A percentile compares a stretch with the other conserved stretches of the same genome.
Conservation (phyloP, 495 filamentous ascomycete species). For the Staphylotrichum longicolle region DNA sequence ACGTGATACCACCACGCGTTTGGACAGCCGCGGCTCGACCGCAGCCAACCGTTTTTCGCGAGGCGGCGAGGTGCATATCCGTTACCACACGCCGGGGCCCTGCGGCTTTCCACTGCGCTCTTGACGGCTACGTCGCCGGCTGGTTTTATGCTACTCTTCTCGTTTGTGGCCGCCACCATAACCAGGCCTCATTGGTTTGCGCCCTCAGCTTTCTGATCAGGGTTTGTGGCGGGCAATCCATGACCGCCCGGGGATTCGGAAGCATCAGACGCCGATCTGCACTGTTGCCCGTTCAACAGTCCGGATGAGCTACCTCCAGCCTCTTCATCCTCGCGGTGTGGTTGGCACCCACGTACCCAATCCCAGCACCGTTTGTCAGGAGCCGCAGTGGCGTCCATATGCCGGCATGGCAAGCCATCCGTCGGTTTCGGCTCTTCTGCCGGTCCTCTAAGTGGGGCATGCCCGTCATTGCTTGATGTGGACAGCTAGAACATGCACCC, state of each 20-base stretch:
- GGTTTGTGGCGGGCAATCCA: conserved; percentile 14
- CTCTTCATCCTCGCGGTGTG: conserved; percentile 7
- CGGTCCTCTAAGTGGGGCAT: background rate
- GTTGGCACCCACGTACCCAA: background rate
- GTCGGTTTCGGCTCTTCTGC: background rate
- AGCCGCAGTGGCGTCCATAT: background rate
- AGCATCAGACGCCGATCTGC: too few species aligned
- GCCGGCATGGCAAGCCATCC: background rate
- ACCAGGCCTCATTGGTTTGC: conserved; percentile 2
- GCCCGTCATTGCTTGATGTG: background rate
- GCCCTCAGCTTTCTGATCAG: conserved; percentile 20
- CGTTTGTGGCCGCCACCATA: conserved; percentile 18
- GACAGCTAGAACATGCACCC: background rate
- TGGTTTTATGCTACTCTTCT: conserved; percentile 11
- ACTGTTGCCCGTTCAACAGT: too few species aligned
- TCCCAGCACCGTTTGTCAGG: conserved; percentile 14
- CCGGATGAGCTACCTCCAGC: conserved; percentile 1
- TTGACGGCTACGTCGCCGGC: conserved; percentile 5
- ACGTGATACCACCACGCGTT: conserved; percentile 18
- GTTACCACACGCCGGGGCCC: conserved; percentile 26
- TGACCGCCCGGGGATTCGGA: background rate
- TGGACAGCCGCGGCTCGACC: conserved; percentile 27
- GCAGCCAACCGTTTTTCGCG: conserved; percentile 32
- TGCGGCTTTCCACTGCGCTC: conserved; percentile 9
- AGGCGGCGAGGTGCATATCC: conserved; percentile 32